Base-by-base conservation (phyloP, 306 rosid species). In the Vigna hirtella region DNA sequence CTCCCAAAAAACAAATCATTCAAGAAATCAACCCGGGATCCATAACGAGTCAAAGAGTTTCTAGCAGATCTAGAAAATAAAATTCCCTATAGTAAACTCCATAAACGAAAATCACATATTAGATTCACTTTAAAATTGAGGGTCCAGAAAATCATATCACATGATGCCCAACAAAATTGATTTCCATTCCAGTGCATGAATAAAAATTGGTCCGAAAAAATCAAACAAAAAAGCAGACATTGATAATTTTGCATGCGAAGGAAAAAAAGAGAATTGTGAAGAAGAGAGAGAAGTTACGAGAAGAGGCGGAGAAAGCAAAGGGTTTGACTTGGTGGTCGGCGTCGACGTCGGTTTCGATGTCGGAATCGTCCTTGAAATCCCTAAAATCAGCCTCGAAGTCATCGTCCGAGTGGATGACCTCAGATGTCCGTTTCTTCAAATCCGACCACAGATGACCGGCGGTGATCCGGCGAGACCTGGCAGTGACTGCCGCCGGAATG, bases 321-420 rank as follows among this genome's bases (percentile, higher is more conserved):
- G 86, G 83, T 85, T 86, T 89, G 76, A 82, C 68, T 53, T 18
- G 28, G 84, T 78, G 89, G 1, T 65, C 87, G 22, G 77, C 86
- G 6, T 48, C 36, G 34, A 1, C 1, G 32, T 59, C 94, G n/a
- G 73, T 78, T 2, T 90, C 94, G 20, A 76, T 81, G 1, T 90
- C 97, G 3, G 88, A 88, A 6, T 93, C 91, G 45, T 85, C 98
- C 85, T 93, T 93, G 87, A 93, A 93, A 6, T 78, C 86, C 82
- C 83, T 85, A 64, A 93, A 93, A 82, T 88, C 98, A 38, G 93
- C 96, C 83, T 93, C 98, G 79, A 93, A 93, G 52, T 90, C 90
- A 18, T 85, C 86, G 28, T 87, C 90, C 12, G 79, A 42, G 49
- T 45, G 50, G 50, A 45, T 12, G 15, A 45, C 50, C 15, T 84